phyloP scores from a whole-genome alignment of 177 flowering plant genomes.

The Vitis hybrid region DNA sequence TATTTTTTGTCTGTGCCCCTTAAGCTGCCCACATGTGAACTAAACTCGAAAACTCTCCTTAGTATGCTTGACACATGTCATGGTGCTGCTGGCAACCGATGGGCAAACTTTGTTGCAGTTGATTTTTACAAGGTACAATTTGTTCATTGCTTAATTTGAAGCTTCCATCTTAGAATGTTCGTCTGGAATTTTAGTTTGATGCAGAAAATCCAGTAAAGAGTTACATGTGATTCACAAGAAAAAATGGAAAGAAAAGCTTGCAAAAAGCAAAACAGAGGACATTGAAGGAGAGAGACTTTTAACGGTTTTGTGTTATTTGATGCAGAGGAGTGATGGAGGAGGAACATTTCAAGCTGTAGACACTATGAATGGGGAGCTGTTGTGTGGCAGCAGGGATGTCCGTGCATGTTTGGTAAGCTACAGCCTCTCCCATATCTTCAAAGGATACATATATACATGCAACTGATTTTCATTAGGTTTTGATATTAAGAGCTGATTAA shows the following conservation, averaged over 20 bases:
- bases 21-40: slow-evolving; percentile 21
- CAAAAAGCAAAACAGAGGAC: background rate
- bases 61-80: slow-evolving; percentile 38
- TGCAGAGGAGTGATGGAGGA: slow-evolving; percentile 19
- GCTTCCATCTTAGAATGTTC: too few species aligned
- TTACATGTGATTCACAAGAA: too few species aligned
- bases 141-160: background rate
- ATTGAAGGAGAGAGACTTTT: background rate
- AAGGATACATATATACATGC: too few species aligned
- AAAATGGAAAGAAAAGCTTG: too few species aligned
- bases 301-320: background rate
- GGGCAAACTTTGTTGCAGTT: slow-evolving; percentile 59
- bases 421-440: too few species aligned
- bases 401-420: slow-evolving; percentile 14
- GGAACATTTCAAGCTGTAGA: slow-evolving; percentile 17
- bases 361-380: slow-evolving; percentile 13
- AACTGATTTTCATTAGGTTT: too few species aligned
- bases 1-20: slow-evolving; percentile 30
- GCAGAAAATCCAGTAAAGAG: too few species aligned
- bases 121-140: slow-evolving; percentile 45
- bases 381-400: slow-evolving; percentile 11
- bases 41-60: slow-evolving; percentile 29
- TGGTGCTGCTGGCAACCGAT: slow-evolving; percentile 40
- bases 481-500: too few species aligned
- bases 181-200: background rate